These are phyloP conservation scores for Sequoiadendron giganteum DNA, from an alignment of 75 land plant genomes.

Conservation along the genomic window DNA sequence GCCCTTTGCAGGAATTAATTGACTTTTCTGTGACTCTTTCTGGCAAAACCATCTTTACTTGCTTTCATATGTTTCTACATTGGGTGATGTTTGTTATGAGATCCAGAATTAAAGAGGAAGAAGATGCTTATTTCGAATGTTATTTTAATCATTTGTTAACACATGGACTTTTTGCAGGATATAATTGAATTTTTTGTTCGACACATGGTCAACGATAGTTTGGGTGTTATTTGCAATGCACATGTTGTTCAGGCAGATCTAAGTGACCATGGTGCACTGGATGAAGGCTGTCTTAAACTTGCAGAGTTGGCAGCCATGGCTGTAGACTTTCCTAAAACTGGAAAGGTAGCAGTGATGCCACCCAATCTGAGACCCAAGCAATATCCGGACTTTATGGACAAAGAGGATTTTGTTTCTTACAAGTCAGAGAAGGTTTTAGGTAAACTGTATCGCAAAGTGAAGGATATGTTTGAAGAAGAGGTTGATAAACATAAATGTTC, in stretches of 20 bases:
- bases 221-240: constrained; percentile 88
- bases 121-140: not conserved
- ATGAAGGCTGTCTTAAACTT: constrained; percentile 62
- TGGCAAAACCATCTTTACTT: not conserved
- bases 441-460: constrained; percentile 54
- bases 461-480: constrained; percentile 33
- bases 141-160: not conserved
- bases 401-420: constrained; percentile 56
- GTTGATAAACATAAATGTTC: not conserved
- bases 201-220: constrained; percentile 76
- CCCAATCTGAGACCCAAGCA: constrained; percentile 49
- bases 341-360: constrained; percentile 77
- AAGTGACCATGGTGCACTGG: constrained; percentile 70
- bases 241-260: constrained; percentile 94
- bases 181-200: constrained; percentile 70
- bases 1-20: not conserved
- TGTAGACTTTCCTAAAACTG: constrained; percentile 95
- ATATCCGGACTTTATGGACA: constrained; percentile 96
- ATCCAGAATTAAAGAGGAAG: not conserved
- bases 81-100: not conserved
- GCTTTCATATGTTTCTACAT: not conserved
- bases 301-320: constrained; percentile 87
- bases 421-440: constrained; percentile 73
- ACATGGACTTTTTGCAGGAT: constrained; percentile 45
- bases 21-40: not conserved